Conservation (phyloP, 345 rosid genomes). For the Citrus glauca region DNA sequence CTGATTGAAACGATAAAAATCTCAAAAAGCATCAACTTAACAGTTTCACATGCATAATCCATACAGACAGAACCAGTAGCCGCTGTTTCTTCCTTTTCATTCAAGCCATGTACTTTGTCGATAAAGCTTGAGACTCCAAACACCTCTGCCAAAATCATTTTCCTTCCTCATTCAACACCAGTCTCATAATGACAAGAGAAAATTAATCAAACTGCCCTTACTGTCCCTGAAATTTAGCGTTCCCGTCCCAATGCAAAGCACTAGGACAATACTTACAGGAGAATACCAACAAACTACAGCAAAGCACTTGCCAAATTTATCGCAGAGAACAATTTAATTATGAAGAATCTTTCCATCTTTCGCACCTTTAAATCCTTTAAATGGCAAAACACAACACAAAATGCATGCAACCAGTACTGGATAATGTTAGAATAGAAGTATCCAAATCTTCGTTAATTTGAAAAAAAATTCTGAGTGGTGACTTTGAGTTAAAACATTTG, state of each 20-base stretch:
- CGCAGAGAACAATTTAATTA: neutral
- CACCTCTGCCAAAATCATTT: conserved; percentile 6
- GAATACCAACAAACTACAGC: conserved; percentile 28
- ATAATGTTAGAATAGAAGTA: neutral
- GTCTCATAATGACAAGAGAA: neutral
- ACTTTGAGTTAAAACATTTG: neutral
- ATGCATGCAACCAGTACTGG: neutral
- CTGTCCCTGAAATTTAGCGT: neutral
- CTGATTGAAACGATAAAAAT: neutral
- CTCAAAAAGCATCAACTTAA: neutral
- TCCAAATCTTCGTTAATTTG: neutral
- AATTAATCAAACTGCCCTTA: neutral
- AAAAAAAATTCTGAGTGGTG: neutral
- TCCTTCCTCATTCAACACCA: neutral
- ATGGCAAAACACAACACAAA: neutral
- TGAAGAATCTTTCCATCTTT: neutral
- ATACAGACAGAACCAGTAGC: neutral
- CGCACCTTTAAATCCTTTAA: neutral
- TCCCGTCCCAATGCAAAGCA: neutral
- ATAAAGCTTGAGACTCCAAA: conserved; percentile 13
- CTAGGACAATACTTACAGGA: conserved; percentile 8
- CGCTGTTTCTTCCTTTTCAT: neutral
- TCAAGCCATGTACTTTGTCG: conserved; percentile 1
- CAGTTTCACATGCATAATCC: conserved; percentile 2
- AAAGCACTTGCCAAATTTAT: conserved; percentile 5